These are phyloP conservation scores for Lasiodiplodia sp. DNA, from an alignment of 2,329 filamentous ascomycete species.

Conservation along the genomic window DNA sequence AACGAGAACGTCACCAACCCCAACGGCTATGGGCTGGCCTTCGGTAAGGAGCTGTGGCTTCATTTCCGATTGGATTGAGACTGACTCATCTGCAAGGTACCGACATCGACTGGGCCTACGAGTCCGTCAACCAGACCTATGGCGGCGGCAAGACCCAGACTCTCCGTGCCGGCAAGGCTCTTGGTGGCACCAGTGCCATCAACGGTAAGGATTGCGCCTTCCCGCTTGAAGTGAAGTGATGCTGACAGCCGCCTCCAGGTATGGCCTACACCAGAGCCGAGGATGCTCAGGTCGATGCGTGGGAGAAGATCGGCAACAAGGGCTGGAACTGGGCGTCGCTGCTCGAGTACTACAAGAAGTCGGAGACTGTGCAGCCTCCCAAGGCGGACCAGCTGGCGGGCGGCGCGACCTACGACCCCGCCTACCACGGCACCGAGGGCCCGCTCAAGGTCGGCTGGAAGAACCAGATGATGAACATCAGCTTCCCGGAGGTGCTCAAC, in stretches of 20 bases:
- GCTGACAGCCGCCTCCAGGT: conserved; percentile 28
- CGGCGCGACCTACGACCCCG: conserved; percentile 39
- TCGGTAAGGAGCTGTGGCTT: conserved; percentile 23
- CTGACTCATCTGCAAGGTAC: conserved; percentile 32
- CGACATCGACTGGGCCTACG: conserved; percentile 52
- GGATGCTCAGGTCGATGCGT: conserved; percentile 43
- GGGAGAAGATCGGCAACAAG: conserved; percentile 43
- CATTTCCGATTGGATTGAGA: too few relatives aligned
- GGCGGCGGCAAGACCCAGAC: conserved; percentile 33
- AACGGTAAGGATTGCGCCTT: conserved; percentile 43
- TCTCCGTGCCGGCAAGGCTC: conserved; percentile 48
- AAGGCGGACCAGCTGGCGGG: conserved; percentile 32
- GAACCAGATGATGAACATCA: conserved; percentile 38
- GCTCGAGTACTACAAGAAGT: conserved; percentile 39
- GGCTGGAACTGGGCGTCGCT: conserved; percentile 45
- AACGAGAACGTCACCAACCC: conserved; percentile 43
- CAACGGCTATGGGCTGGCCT: conserved; percentile 36
- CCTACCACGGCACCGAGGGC: conserved; percentile 37
- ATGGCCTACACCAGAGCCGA: conserved; percentile 48
- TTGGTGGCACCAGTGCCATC: conserved; percentile 53
- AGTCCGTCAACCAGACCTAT: conserved; percentile 49
- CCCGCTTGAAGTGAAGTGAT: neutral
- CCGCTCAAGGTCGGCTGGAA: conserved; percentile 42
- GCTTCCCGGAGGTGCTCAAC: conserved; percentile 44
- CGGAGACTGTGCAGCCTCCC: conserved; percentile 40